Conservation (phyloP, 495 filamentous ascomycete species). For the Penicillium soppii region DNA sequence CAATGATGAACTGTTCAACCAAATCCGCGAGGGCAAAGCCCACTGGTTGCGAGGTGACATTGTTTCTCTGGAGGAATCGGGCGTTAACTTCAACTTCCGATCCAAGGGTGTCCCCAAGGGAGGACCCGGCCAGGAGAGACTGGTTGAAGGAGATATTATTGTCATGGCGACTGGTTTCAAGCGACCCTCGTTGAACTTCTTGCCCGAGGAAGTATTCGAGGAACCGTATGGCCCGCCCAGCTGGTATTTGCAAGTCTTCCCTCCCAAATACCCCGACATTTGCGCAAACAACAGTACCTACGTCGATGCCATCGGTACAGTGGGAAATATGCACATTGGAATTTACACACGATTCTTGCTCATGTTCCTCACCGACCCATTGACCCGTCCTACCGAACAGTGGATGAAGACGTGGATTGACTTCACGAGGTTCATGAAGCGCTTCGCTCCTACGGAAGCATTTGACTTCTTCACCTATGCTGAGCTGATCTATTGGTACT, state of each 20-base stretch:
- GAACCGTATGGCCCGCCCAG: slow-evolving; percentile 75
- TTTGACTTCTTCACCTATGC: slow-evolving; percentile 90
- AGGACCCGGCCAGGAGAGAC: slow-evolving; percentile 62
- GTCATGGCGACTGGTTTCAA: slow-evolving; percentile 83
- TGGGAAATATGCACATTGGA: slow-evolving; percentile 85
- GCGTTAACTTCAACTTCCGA: slow-evolving; percentile 69
- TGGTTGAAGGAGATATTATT: slow-evolving; percentile 70
- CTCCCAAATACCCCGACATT: slow-evolving; percentile 57
- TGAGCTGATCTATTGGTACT: slow-evolving; percentile 82
- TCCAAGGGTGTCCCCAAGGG: slow-evolving; percentile 68
- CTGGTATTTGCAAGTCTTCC: slow-evolving; percentile 87
- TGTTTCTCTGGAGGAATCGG: slow-evolving; percentile 58
- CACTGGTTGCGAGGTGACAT: slow-evolving; percentile 83
- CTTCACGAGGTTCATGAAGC: slow-evolving; percentile 75
- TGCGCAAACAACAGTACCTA: slow-evolving; percentile 85
- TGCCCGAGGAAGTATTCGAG: slow-evolving; percentile 68
- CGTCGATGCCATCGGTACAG: slow-evolving; percentile 72
- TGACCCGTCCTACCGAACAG: slow-evolving; percentile 65
- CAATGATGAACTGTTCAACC: slow-evolving; percentile 74
- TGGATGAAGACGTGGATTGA: slow-evolving; percentile 88
- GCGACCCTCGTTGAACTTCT: slow-evolving; percentile 68
- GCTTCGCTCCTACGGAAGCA: slow-evolving; percentile 62
- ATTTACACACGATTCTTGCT: slow-evolving; percentile 83
- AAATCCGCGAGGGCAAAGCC: slow-evolving; percentile 72
- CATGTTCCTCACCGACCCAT: slow-evolving; percentile 80